Evolutionary conservation across 805 yeast species (phyloP), one percentile per base, ranked within the genome.

Genomic region (Saccharomyces paradoxus): DNA sequence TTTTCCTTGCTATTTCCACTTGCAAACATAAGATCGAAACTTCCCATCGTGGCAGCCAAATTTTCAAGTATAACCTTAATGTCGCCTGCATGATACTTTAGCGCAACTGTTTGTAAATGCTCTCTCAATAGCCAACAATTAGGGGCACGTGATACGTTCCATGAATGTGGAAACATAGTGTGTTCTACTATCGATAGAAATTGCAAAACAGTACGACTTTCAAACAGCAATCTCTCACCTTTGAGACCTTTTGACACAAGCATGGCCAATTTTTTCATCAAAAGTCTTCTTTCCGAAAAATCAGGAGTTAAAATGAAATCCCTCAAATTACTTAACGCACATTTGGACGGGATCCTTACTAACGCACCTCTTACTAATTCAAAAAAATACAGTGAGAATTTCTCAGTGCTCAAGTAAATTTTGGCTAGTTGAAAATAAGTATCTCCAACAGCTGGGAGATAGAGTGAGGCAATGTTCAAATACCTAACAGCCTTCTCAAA

Each of bases 361-460:
- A 51, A 41, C 2, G 52, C 12, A 13, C 56, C 37, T 53, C 58
- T 49, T 3, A 55, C 21, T 2, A 53, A 30, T 9, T 52, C 26
- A 44, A 55, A 56, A 2, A 55, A 9, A 4, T 51, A 49, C 2
- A 9, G 13, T 2, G 27, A 3, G 9, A 28, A 30, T n/a, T 51
- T 31, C 6, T 44, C 22, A 4, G 27, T n/a, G 9, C 32, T 31
- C 2, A 48, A 17, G 4, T 50, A 6, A 12, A 58, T n/a, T 17
- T 37, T 12, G 32, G 55, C 50, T 17, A 54, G 22, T 8, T 51
- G 50, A 2, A 48, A n/a, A 30, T 54, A 56, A 13, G 58, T 22
- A 12, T 46, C 41, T 2, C 60, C 56, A 31, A 51, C 46, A 1
- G 61, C 41, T 12, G 59, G 60, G 9, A 56, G 30, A 17, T 55